Conservation (phyloP, 2,329 filamentous ascomycete species). For the Amphichorda felina region DNA sequence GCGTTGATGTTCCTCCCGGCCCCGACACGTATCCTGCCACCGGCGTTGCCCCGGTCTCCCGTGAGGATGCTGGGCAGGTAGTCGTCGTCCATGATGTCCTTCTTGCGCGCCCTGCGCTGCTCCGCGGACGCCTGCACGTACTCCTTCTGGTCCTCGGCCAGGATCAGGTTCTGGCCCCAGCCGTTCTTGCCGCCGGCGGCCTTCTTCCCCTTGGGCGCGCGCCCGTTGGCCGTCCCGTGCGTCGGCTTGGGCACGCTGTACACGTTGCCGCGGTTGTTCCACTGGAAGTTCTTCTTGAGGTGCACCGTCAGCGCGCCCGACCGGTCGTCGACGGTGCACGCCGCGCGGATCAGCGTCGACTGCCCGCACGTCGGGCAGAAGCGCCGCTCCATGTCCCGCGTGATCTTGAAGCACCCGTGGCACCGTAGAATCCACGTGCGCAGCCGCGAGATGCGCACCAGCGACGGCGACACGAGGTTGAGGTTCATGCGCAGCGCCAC, state of each 20-base stretch:
- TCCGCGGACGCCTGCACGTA: constrained; percentile 54
- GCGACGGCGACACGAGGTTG: constrained; percentile 67
- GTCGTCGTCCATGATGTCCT: constrained; percentile 90
- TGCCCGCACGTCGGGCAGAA: constrained; percentile 92
- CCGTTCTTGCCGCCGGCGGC: constrained; percentile 62
- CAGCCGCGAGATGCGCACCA: constrained; percentile 72
- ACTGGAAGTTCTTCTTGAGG: constrained; percentile 90
- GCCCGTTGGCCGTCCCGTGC: constrained; percentile 69
- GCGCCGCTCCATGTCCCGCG: constrained; percentile 74
- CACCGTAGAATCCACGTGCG: constrained; percentile 87
- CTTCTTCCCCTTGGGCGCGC: constrained; percentile 35
- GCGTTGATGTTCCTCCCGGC: constrained; percentile 82
- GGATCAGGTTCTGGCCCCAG: constrained; percentile 74
- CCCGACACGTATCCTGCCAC: constrained; percentile 66
- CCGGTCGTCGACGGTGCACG: constrained; percentile 69
- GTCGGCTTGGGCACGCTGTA: constrained; percentile 89
- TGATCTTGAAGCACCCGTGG: constrained; percentile 83
- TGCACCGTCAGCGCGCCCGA: constrained; percentile 71
- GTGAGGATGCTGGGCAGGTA: constrained; percentile 78
- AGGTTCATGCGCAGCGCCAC: constrained; percentile 91
- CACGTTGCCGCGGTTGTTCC: constrained; percentile 84
- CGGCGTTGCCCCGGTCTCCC: constrained; percentile 52
- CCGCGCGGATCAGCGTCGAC: constrained; percentile 70
- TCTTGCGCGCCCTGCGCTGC: constrained; percentile 55
- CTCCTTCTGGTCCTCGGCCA: constrained; percentile 95